These are phyloP conservation scores for Condylostoma magnum DNA, from an alignment of 169 alveolate species.

Conservation along the genomic window DNA sequence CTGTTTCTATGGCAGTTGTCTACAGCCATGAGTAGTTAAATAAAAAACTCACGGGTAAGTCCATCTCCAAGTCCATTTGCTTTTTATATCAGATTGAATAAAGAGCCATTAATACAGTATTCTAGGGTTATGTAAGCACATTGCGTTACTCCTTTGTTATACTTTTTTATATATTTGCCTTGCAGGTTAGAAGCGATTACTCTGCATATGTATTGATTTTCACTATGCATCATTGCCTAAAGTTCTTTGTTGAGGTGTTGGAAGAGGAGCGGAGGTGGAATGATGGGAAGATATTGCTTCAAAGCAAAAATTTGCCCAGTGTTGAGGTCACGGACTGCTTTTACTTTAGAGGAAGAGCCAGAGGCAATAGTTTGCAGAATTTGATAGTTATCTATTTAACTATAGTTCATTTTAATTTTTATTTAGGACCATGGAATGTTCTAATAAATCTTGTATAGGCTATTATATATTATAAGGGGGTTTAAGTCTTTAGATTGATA, in stretches of 20 bases:
- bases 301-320: not conserved
- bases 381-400: not conserved
- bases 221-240: no score
- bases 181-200: conserved; percentile 25
- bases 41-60: conserved; percentile 47
- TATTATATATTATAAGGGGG: no score
- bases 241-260: no score
- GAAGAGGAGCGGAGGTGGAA: no score
- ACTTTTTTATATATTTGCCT: conserved; percentile 28
- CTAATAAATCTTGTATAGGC: no score
- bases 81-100: conserved; percentile 31
- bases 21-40: conserved; percentile 36
- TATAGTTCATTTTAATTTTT: not conserved
- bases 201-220: no score
- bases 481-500: no score
- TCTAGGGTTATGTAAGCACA: conserved; percentile 38
- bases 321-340: not conserved
- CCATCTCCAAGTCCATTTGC: conserved; percentile 39
- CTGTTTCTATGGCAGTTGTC: conserved; percentile 48
- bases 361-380: not conserved
- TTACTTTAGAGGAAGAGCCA: not conserved
- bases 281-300: no score
- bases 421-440: no score
- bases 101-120: conserved; percentile 35
- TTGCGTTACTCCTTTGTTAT: not conserved